Evolutionary conservation across 1,284 basidiomycete genomes (phyloP).

Genomic region (Porogramme epimiltina): DNA sequence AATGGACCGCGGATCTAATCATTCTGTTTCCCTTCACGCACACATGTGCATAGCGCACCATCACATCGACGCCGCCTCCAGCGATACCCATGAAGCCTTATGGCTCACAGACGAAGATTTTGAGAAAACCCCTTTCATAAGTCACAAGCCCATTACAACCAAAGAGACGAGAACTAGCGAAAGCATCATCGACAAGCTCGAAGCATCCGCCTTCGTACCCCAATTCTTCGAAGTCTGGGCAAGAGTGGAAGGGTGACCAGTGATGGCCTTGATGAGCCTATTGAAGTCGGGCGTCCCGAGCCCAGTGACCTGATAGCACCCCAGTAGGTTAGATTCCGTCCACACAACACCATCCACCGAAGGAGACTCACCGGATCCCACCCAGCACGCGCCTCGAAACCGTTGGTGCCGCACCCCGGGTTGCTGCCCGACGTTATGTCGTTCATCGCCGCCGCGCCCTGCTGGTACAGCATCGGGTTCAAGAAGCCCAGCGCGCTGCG

Average conservation of each 20-base stretch:
- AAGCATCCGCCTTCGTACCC: not conserved
- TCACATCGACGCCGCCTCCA: too few species aligned
- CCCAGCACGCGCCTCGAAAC: constrained; percentile 35
- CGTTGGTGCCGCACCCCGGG: constrained; percentile 35
- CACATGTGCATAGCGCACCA: too few species aligned
- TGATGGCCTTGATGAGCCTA: constrained; percentile 11
- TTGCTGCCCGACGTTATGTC: constrained; percentile 25
- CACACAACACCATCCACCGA: not conserved
- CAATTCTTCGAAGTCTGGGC: not conserved
- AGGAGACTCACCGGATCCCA: constrained; percentile 37
- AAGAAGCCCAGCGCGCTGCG: constrained; percentile 59
- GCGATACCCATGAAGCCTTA: too few species aligned
- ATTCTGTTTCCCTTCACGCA: too few species aligned
- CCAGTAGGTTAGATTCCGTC: not conserved
- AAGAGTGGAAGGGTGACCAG: not conserved
- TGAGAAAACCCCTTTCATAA: too few species aligned
- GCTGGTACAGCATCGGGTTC: constrained; percentile 54
- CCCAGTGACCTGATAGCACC: constrained; percentile 13
- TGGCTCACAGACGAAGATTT: too few species aligned
- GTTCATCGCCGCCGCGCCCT: constrained; percentile 29
- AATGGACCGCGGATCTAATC: too few species aligned
- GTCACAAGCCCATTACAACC: not conserved
- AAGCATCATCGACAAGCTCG: not conserved
- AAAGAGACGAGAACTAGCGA: not conserved
- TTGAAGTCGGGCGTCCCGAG: constrained; percentile 22